Evolutionary conservation across 164 flowering plant species (phyloP), one percentile per base, ranked within the genome.

Genomic region (Akebia trifoliata): DNA sequence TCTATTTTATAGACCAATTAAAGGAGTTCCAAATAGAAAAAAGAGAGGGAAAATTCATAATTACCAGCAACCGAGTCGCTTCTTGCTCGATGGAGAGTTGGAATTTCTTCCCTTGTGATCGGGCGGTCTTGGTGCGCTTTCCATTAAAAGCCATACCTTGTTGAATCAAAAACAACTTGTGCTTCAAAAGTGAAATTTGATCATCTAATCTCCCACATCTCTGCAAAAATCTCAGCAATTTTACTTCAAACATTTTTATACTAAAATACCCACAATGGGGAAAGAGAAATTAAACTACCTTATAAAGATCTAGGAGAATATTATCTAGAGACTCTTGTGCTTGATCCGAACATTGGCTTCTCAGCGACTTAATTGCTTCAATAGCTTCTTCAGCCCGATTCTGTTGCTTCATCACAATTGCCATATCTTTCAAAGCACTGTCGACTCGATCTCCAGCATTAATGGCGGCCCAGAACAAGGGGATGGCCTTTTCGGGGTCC

Each of bases 331-430:
- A 86, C 71, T 94, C 97, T 42, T 94, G 99, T 11, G 99, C 96
- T 73, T 85, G 95, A 69, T 88, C 96, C 0, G 99, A 85, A 60
- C 97, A 94, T 36, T 90, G 71, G 21, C 46, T 54, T 39, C 97
- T 50, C 62, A 94, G 62, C 0, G 97, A 94, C 57, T 88, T 90
- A 39, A 94, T 85, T 6, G 99, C 99, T 69, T 94, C 97, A 61
- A 94, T 80, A 35, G 99, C 99, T 71, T 94, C 99, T 51, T 94
- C 97, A n/a, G 97, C 83, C 52, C 99, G 52, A 57, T 90, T 86
- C 75, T 88, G 96, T 56, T 94, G 99, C 76, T 94, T 94, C 99
- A 94, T 94, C 8, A 94, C 97, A 71, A 94, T 88, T 4, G 99
- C 97, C 99, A 94, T 94, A 53, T 93, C 99, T 61, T 93, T 93